A percentile compares a stretch with the other conserved stretches of the same genome.
phyloP scores from a whole-genome alignment of 768 basidiomycete species.

The Pholiota molesta region DNA sequence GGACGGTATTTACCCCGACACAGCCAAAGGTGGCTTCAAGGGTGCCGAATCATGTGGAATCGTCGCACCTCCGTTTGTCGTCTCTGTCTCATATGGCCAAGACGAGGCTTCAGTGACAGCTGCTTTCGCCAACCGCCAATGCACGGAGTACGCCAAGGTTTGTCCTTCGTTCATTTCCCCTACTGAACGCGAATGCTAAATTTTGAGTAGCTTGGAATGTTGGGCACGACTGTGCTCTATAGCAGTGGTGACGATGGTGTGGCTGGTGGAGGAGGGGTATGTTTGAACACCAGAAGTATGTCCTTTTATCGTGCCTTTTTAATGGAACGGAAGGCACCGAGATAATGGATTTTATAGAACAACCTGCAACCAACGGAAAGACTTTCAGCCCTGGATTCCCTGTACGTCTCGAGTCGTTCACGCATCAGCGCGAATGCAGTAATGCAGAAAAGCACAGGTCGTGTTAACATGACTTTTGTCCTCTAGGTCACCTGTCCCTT shows the following conservation, averaged over 20 bases:
- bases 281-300: conserved; percentile 48
- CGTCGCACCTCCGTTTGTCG: conserved; percentile 42
- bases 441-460: neutral
- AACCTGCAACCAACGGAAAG: conserved; percentile 26
- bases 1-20: conserved; percentile 35
- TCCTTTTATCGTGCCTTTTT: conserved; percentile 1
- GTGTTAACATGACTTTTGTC: neutral
- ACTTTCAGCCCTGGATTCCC: conserved; percentile 31
- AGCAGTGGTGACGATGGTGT: conserved; percentile 65
- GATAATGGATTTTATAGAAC: conserved; percentile 15
- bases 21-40: conserved; percentile 34
- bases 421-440: neutral
- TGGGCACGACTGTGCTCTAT: conserved; percentile 62
- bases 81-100: conserved; percentile 46
- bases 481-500: conserved; percentile 47
- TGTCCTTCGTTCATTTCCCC: neutral
- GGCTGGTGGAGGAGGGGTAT: conserved; percentile 35
- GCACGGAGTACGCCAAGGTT: conserved; percentile 48
- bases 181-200: neutral
- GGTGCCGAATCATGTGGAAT: conserved; percentile 43
- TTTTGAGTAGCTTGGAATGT: conserved; percentile 48
- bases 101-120: conserved; percentile 43
- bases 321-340: neutral
- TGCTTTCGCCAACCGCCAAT: conserved; percentile 47
- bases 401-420: conserved; percentile 12